Percentiles rank a stretch among this genome's conserved stretches.
These are phyloP conservation scores for Thymus quinquecostatus DNA, from an alignment of 257 asterid genomes.

Conservation along the genomic window DNA sequence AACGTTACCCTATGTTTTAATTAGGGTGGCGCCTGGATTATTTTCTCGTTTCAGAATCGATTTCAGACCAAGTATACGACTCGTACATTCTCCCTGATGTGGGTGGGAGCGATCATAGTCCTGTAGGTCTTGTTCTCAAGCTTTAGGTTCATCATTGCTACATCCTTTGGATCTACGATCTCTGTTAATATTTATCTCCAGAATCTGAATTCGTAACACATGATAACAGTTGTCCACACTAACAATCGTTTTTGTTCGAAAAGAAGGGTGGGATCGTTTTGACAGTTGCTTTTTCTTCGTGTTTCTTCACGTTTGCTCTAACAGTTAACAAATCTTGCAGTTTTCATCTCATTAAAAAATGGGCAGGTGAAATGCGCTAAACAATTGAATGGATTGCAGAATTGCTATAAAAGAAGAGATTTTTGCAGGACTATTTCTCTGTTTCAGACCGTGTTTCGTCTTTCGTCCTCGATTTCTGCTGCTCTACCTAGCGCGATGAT, in stretches of 20 bases:
- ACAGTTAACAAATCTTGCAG: neutral
- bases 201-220: neutral
- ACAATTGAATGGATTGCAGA: neutral
- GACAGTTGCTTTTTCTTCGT: neutral
- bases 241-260: neutral
- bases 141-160: conserved; percentile 38
- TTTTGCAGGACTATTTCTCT: neutral
- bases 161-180: neutral
- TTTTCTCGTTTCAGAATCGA: conserved; percentile 80
- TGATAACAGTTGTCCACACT: too few relatives aligned
- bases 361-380: neutral
- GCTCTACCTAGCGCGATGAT: conserved; percentile 34
- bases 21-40: conserved; percentile 98
- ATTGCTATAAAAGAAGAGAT: neutral
- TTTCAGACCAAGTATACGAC: conserved; percentile 72
- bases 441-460: conserved; percentile 3
- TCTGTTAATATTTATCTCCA: neutral
- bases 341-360: neutral
- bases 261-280: neutral
- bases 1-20: conserved; percentile 6
- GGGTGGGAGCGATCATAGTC: conserved; percentile 90
- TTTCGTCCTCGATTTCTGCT: conserved; percentile 6
- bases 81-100: conserved; percentile 87
- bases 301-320: too few relatives aligned
- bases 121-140: conserved; percentile 81